phyloP scores from a whole-genome alignment of 2,329 filamentous ascomycete species.

The Pseudocercospora macadamiae region DNA sequence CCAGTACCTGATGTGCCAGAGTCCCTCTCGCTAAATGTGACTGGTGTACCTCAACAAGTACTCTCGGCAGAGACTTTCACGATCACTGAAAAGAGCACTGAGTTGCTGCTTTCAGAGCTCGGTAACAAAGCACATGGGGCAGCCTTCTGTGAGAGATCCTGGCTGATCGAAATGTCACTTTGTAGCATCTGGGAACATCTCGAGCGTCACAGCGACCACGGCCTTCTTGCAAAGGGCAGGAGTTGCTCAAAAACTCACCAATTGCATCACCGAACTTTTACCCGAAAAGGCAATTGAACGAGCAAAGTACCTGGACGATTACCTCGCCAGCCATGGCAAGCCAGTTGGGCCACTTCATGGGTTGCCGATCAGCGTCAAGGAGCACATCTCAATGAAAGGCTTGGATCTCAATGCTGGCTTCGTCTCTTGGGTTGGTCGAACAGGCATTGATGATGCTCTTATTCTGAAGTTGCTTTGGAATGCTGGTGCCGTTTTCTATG shows the following conservation, averaged over 20 bases:
- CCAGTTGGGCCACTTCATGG: conserved; percentile 53
- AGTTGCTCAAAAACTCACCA: conserved; percentile 55
- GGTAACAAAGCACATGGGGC: too few species aligned
- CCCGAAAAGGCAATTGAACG: conserved; percentile 42
- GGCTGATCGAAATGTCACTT: too few species aligned
- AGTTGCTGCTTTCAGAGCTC: conserved; percentile 44
- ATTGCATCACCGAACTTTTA: conserved; percentile 51
- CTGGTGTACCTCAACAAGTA: conserved; percentile 48
- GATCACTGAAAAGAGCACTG: conserved; percentile 55
- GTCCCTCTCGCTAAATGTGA: conserved; percentile 50
- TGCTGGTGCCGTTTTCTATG: conserved; percentile 57
- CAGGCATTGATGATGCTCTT: conserved; percentile 49
- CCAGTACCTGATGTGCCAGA: conserved; percentile 42
- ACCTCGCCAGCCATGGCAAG: conserved; percentile 40
- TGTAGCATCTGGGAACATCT: conserved; percentile 41
- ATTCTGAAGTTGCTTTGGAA: conserved; percentile 52
- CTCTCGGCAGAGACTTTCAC: conserved; percentile 52
- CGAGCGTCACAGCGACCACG: conserved; percentile 49
- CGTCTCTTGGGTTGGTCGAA: conserved; percentile 52
- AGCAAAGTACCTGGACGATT: conserved; percentile 47
- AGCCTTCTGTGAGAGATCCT: too few species aligned
- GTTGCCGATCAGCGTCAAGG: conserved; percentile 57
- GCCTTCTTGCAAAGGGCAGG: conserved; percentile 61
- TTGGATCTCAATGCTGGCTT: conserved; percentile 55
- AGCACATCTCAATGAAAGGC: conserved; percentile 56